Evolutionary conservation across 2,329 filamentous ascomycete species (phyloP).

Genomic region (Cladosporium sphaerospermum): DNA sequence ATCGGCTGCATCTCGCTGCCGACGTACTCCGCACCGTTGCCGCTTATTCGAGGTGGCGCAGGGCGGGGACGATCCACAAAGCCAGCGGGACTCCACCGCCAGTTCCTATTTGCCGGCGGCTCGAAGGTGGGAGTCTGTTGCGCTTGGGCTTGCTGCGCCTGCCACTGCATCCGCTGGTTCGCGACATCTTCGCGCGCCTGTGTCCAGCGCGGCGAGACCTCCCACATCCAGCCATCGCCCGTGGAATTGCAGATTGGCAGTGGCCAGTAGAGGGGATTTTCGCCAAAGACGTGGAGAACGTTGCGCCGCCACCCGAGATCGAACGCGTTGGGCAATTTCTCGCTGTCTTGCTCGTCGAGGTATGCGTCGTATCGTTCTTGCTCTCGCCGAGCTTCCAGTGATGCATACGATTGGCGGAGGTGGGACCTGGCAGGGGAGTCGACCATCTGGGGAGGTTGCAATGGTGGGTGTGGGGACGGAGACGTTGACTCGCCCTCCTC

Average conservation of each 20-base stretch:
- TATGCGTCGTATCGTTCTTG: slow-evolving; percentile 69
- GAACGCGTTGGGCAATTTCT: slow-evolving; percentile 86
- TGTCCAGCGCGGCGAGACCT: slow-evolving; percentile 73
- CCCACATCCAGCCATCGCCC: slow-evolving; percentile 93
- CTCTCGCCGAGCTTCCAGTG: slow-evolving; percentile 59
- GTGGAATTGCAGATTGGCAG: slow-evolving; percentile 78
- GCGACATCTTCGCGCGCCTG: slow-evolving; percentile 54
- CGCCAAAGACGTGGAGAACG: slow-evolving; percentile 73
- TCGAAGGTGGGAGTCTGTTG: slow-evolving; percentile 6
- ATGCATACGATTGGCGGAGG: slow-evolving; percentile 42
- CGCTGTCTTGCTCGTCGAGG: slow-evolving; percentile 81
- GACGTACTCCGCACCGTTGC: slow-evolving; percentile 19
- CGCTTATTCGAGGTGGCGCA: slow-evolving; percentile 9
- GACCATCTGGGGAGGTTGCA: slow-evolving; percentile 17
- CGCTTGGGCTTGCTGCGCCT: slow-evolving; percentile 11
- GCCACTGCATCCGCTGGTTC: slow-evolving; percentile 23
- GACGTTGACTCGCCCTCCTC: slow-evolving; percentile 66
- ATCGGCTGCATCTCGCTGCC: slow-evolving; percentile 38
- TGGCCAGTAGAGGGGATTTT: slow-evolving; percentile 64
- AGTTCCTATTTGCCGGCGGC: slow-evolving; percentile 12
- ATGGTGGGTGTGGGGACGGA: slow-evolving; percentile 20
- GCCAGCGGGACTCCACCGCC: slow-evolving; percentile 24
- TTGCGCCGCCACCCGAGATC: slow-evolving; percentile 81
- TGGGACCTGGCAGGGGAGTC: slow-evolving; percentile 40
- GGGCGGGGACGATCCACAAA: slow-evolving; percentile 32